These are phyloP conservation scores for Metschnikowia peoriensis DNA, from an alignment of 805 yeast species.

Conservation along the genomic window DNA sequence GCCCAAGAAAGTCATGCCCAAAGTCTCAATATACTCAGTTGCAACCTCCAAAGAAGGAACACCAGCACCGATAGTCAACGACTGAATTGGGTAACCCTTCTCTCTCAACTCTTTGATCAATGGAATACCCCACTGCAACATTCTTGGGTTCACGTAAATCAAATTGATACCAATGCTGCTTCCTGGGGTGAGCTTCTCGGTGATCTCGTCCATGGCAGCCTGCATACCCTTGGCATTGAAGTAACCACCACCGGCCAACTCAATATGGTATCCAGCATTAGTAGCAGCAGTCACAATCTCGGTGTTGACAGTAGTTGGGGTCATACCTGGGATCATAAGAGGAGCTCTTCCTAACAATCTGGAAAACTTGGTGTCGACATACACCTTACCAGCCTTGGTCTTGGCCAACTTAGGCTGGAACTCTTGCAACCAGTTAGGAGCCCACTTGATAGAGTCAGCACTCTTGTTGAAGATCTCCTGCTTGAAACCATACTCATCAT, in stretches of 20 bases:
- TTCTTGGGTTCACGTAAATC: constrained; percentile 94
- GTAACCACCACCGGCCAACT: constrained; percentile 99
- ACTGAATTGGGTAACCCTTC: constrained; percentile 93
- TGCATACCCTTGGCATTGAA: constrained; percentile 72
- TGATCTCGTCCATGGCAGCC: constrained; percentile 71
- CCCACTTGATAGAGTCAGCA: constrained; percentile 65
- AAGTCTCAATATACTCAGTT: constrained; percentile 87
- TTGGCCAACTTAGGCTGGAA: constrained; percentile 82
- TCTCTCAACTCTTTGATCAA: constrained; percentile 84
- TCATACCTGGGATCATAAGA: constrained; percentile 98
- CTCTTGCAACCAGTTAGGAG: constrained; percentile 88
- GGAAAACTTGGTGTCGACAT: constrained; percentile 92
- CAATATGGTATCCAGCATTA: constrained; percentile 96
- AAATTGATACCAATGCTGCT: constrained; percentile 88
- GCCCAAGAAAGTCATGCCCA: constrained; percentile 91
- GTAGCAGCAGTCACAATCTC: constrained; percentile 91
- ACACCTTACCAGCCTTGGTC: constrained; percentile 65
- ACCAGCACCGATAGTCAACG: constrained; percentile 98
- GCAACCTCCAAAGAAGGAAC: constrained; percentile 98
- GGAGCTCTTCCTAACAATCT: constrained; percentile 93
- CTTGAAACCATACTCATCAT: constrained; percentile 91
- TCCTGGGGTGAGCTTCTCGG: constrained; percentile 69
- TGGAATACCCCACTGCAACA: constrained; percentile 99
- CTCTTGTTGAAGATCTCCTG: constrained; percentile 86
- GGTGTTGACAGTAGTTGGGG: constrained; percentile 95